These are phyloP conservation scores for Fusarium sublunatum DNA, from an alignment of 2,329 filamentous ascomycete species.

Conservation along the genomic window DNA sequence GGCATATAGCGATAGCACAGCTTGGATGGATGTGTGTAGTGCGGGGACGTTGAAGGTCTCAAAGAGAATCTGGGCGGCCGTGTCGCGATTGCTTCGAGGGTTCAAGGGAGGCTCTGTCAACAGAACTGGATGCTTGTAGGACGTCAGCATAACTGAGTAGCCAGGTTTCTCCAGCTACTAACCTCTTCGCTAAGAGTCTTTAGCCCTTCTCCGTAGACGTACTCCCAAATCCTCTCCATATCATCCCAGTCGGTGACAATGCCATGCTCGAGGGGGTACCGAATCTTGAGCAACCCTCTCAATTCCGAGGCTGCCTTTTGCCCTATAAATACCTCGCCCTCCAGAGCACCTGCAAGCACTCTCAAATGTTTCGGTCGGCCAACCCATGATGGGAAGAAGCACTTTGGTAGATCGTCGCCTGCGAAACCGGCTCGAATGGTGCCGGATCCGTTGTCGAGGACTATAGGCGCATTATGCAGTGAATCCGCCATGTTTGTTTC, in stretches of 20 bases:
- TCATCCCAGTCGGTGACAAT: conserved; percentile 99
- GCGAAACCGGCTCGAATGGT: conserved; percentile 98
- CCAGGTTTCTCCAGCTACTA: conserved; percentile 14
- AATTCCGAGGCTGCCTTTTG: conserved; percentile 88
- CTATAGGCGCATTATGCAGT: conserved; percentile 96
- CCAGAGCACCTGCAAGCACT: conserved; percentile 93
- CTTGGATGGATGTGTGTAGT: conserved; percentile 96
- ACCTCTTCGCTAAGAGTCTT: conserved; percentile 98
- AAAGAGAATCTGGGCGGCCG: conserved; percentile 95
- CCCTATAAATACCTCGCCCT: conserved; percentile 97
- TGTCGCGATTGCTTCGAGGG: conserved; percentile 94
- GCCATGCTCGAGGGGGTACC: conserved; percentile 94
- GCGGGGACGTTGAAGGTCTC: conserved; percentile 99
- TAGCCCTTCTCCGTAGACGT: conserved; percentile 94
- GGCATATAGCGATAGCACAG: conserved; percentile 94
- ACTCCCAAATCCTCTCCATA: conserved; percentile 99
- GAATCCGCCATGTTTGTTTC: conserved; percentile 63
- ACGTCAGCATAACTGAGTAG: conserved; percentile 30
- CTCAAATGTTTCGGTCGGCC: conserved; percentile 94
- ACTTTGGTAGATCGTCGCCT: conserved; percentile 94
- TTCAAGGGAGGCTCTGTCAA: conserved; percentile 97
- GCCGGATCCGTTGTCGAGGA: conserved; percentile 98
- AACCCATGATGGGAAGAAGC: conserved; percentile 97
- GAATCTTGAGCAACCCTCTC: conserved; percentile 92
- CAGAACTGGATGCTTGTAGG: conserved; percentile 84